phyloP scores from a whole-genome alignment of 495 filamentous ascomycete species.

The Pyrenopolyporus hunteri region DNA sequence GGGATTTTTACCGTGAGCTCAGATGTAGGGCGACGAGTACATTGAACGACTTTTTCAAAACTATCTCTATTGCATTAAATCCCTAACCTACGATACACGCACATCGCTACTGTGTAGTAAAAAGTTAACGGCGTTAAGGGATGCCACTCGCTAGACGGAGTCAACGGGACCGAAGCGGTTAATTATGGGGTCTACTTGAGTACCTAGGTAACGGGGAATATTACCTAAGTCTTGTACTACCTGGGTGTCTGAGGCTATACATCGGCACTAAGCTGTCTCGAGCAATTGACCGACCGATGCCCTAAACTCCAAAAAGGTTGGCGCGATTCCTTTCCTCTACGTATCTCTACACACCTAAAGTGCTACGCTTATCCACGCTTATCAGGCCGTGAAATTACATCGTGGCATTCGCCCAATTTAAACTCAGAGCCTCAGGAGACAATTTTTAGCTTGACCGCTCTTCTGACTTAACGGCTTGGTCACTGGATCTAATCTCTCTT shows the following conservation, averaged over 20 bases:
- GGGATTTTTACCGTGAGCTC: slow-evolving; percentile 14
- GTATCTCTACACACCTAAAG: slow-evolving; percentile 15
- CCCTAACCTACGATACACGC: too few species aligned
- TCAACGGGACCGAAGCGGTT: slow-evolving; percentile 35
- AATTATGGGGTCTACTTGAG: slow-evolving; percentile 27
- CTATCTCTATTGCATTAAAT: too few species aligned
- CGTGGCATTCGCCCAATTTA: slow-evolving; percentile 25
- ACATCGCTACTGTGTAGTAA: too few species aligned
- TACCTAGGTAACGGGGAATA: too few species aligned
- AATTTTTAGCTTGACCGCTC: slow-evolving; percentile 27
- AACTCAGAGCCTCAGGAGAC: slow-evolving; percentile 25
- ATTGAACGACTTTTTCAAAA: too few species aligned
- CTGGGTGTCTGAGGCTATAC: too few species aligned
- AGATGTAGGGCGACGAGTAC: too few species aligned
- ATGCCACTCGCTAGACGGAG: too few species aligned
- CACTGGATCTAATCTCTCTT: slow-evolving; percentile 17
- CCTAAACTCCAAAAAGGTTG: slow-evolving; percentile 9
- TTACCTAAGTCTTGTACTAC: too few species aligned
- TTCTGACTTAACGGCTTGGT: slow-evolving; percentile 18
- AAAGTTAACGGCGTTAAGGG: too few species aligned
- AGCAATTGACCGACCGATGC: too few species aligned
- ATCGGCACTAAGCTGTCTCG: too few species aligned
- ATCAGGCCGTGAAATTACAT: slow-evolving; percentile 29
- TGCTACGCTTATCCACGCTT: slow-evolving; percentile 27
- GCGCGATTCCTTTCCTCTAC: slow-evolving; percentile 6